phyloP scores from a whole-genome alignment of 768 basidiomycete genomes.

The Lactifluus hygrophoroides region DNA sequence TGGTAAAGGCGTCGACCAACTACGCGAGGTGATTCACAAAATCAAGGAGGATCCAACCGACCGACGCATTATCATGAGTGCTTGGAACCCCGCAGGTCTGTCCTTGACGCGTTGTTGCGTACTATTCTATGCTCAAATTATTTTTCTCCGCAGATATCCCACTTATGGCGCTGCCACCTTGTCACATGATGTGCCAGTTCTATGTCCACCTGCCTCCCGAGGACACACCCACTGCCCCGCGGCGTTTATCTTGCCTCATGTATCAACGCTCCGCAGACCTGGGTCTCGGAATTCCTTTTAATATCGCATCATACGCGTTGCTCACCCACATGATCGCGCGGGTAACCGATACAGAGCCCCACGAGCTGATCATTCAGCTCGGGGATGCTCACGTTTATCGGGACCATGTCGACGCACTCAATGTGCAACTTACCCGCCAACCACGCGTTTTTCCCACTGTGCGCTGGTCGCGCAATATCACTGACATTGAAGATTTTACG shows the following conservation, averaged over 20 bases:
- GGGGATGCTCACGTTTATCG: conserved; percentile 96
- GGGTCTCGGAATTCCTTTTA: conserved; percentile 96
- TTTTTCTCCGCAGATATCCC: conserved; percentile 58
- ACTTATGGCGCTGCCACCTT: conserved; percentile 94
- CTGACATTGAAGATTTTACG: conserved; percentile 71
- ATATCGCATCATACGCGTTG: conserved; percentile 97
- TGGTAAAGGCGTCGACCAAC: conserved; percentile 87
- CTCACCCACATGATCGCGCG: conserved; percentile 97
- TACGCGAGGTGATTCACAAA: conserved; percentile 80
- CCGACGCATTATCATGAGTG: conserved; percentile 86
- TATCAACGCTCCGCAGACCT: conserved; percentile 97
- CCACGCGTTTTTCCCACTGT: conserved; percentile 82
- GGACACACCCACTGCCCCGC: conserved; percentile 38
- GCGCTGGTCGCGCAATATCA: conserved; percentile 56
- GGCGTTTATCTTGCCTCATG: conserved; percentile 88
- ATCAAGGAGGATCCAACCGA: conserved; percentile 92
- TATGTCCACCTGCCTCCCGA: conserved; percentile 82
- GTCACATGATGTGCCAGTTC: conserved; percentile 99
- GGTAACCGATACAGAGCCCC: conserved; percentile 76
- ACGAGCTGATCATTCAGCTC: conserved; percentile 90
- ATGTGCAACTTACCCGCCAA: conserved; percentile 67
- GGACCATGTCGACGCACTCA: conserved; percentile 84
- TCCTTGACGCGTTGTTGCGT: not conserved
- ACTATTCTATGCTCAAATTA: not conserved
- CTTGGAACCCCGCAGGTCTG: conserved; percentile 96